These are phyloP conservation scores for Sporisorium scitamineum DNA, from an alignment of 1,284 basidiomycete genomes.

Conservation along the genomic window DNA sequence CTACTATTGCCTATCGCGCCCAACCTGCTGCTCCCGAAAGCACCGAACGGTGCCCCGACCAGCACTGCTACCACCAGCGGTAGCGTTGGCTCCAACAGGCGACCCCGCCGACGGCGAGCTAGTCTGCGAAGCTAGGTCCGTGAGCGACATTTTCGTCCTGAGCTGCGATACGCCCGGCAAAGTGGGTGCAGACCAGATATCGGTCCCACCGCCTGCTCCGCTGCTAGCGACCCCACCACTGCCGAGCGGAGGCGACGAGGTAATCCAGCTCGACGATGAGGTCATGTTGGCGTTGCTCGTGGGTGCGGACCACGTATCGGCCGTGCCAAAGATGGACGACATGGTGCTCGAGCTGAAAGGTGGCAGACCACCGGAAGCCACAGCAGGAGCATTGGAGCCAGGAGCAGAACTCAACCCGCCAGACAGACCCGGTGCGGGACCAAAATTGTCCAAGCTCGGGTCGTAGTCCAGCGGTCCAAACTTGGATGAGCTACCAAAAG, in stretches of 20 bases:
- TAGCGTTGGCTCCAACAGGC: neutral
- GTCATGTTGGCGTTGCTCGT: neutral
- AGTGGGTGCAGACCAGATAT: conserved; percentile 46
- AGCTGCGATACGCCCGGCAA: conserved; percentile 28
- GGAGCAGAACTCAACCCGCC: conserved; percentile 9
- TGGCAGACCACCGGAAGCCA: conserved; percentile 4
- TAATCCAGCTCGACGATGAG: conserved; percentile 21
- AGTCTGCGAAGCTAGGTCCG: conserved; percentile 17
- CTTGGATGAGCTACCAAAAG: conserved; percentile 25
- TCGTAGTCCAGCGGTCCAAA: conserved; percentile 50
- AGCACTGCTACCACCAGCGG: neutral
- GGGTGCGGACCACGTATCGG: conserved; percentile 39
- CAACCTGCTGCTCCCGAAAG: conserved; percentile 15
- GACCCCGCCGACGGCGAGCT: conserved; percentile 1
- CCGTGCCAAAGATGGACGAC: conserved; percentile 37
- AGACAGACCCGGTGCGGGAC: conserved; percentile 28
- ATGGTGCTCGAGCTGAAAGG: conserved; percentile 32
- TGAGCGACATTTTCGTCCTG: conserved; percentile 24
- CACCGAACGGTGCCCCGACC: conserved; percentile 9
- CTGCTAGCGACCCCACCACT: neutral
- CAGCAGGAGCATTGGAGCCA: conserved; percentile 1
- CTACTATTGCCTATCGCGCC: conserved; percentile 29
- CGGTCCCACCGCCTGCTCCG: conserved; percentile 4
- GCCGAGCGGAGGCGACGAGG: conserved; percentile 42
- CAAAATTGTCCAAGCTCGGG: conserved; percentile 37